Base-by-base conservation (phyloP, 306 rosid species). In the Gastrolobium villosum region DNA sequence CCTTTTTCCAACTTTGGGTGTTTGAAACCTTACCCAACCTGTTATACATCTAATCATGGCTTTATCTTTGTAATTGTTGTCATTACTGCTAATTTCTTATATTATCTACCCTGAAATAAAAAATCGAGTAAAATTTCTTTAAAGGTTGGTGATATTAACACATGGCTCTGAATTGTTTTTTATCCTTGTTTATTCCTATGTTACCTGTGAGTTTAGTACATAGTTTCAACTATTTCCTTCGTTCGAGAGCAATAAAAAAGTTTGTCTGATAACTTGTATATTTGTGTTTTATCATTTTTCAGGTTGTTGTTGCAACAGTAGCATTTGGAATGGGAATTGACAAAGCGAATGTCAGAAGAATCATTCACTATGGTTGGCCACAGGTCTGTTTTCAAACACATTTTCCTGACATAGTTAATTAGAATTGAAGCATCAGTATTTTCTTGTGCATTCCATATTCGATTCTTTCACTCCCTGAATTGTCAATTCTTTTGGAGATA, bases 301-400 rank as follows among this genome's bases (percentile, higher is more conserved):
- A 94, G 98, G 96, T 94, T 62, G 92, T 94, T 64, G 99, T 94
- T 77, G 99, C 99, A 80, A 94, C 99, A 52, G 82, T 90, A 79
- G 99, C 99, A 53, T 94, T 94, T 87, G 99, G 97, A 84, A 94
- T 94, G 99, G 97, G 99, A 11, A 94, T 94, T 83, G 99, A 94
- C 91, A 94, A 92, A 81, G 73, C 85, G 2, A 90, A 92, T 75
- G 99, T 94, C 46, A 90, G 99, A 79, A 90, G 93, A 85, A 90
- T 94, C 80, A 88, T 94, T 82, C 99, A 92, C 81, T 94, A 94
- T 77, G 97, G 99, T 84, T 94, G 99, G 99, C 99, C 99, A 6
- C 99, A 94, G 97, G 99, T 94, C 63, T 75, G 65, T 39, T 63
- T 55, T 72, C 56, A 66, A 65, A 71, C 37, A 31, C 44, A 5